Percentiles rank a stretch among this genome's conserved stretches.
These are phyloP conservation scores for Aspergillus sp. DNA, from an alignment of 2,329 filamentous ascomycete species.

Conservation along the genomic window DNA sequence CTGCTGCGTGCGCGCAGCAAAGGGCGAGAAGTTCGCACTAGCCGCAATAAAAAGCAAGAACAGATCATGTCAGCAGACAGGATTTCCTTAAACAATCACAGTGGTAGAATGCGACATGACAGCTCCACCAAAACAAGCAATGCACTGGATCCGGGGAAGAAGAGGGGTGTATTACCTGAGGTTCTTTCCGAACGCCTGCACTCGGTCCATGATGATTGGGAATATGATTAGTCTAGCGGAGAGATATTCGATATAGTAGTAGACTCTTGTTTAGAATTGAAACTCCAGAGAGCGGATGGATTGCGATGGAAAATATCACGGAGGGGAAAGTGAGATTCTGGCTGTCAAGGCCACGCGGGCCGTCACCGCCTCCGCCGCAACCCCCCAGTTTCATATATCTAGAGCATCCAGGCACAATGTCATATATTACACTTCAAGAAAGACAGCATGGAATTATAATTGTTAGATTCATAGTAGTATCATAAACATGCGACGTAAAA, in stretches of 20 bases:
- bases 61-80: slow-evolving; percentile 25
- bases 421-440: too few relatives aligned
- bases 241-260: neutral
- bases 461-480: too few relatives aligned
- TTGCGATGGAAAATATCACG: too few relatives aligned
- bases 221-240: neutral
- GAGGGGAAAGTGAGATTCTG: slow-evolving; percentile 1
- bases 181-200: slow-evolving; percentile 64
- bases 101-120: slow-evolving; percentile 1
- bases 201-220: slow-evolving; percentile 55
- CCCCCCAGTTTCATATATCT: slow-evolving; percentile 16
- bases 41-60: slow-evolving; percentile 42
- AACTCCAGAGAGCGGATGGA: too few relatives aligned
- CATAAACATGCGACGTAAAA: too few relatives aligned
- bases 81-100: neutral
- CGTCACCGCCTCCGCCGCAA: slow-evolving; percentile 20
- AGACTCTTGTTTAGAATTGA: too few relatives aligned
- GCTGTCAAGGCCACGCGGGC: slow-evolving; percentile 3
- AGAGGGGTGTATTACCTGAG: slow-evolving; percentile 49
- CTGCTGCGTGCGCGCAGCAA: slow-evolving; percentile 89
- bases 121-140: neutral
- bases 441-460: too few relatives aligned
- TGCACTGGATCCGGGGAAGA: slow-evolving; percentile 5
- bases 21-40: slow-evolving; percentile 82
- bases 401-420: too few relatives aligned